A percentile compares a stretch with the other conserved stretches of the same genome.
Conservation (phyloP, 1,284 basidiomycete species). For the Mycena sp. region DNA sequence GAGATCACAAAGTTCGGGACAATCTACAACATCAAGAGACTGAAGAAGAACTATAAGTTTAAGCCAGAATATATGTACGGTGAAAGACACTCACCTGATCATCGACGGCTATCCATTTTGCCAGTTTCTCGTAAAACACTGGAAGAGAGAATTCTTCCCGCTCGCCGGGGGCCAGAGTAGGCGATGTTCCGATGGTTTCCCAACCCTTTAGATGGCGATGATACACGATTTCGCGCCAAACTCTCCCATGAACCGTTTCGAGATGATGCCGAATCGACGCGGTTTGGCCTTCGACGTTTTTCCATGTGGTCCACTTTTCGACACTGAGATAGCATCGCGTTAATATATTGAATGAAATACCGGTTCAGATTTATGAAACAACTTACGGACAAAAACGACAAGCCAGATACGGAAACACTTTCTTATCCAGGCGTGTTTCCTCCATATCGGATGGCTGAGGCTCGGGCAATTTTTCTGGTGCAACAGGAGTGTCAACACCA, state of each 20-base stretch:
- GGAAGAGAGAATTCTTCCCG: slow-evolving; percentile 1
- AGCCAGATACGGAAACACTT: slow-evolving; percentile 17
- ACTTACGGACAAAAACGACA: no score
- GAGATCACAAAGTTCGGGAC: slow-evolving; percentile 39
- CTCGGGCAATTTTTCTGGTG: not conserved
- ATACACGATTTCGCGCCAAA: slow-evolving; percentile 29
- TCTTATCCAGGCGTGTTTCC: not conserved
- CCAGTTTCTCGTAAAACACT: slow-evolving; percentile 28
- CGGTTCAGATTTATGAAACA: no score
- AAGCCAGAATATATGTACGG: not conserved
- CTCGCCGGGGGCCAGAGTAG: not conserved
- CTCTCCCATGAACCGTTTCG: slow-evolving; percentile 5
- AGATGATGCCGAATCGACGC: slow-evolving; percentile 30
- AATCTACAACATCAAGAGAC: no score
- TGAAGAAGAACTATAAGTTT: slow-evolving; percentile 14
- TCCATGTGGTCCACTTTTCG: slow-evolving; percentile 28
- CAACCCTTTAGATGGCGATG: slow-evolving; percentile 16
- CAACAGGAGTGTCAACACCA: not conserved
- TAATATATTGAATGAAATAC: no score
- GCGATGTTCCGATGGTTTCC: not conserved
- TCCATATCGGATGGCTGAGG: not conserved
- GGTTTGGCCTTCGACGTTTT: slow-evolving; percentile 25
- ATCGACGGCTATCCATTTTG: slow-evolving; percentile 37
- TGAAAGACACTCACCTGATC: slow-evolving; percentile 39
- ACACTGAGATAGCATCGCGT: no score